Base-by-base conservation (phyloP, 2,329 filamentous ascomycete genomes). In the Nemania bipapillata region DNA sequence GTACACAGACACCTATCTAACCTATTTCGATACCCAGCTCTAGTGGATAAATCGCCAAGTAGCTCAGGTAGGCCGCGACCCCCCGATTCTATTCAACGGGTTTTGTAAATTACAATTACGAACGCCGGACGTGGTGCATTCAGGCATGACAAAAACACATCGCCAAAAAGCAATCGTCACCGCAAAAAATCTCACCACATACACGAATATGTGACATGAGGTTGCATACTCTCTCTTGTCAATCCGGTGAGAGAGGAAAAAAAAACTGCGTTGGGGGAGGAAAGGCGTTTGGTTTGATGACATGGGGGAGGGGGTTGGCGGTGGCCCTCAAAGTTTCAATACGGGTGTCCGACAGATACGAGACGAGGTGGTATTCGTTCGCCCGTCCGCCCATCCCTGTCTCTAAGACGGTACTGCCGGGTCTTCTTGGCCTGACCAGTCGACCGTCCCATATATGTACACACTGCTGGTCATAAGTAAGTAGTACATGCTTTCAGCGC, bases 311-410 rank as follows among this genome's bases (percentile, higher is more conserved):
- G 55, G 54, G 40, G 57, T 54, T 56, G 26, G 30, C 20, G 20
- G 53, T 30, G 11, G 40, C 40, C 54, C 37, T 35, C 55, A 61
- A 56, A 55, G 54, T 65, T 60, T 65, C 32, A 8, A 56, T 47
- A 60, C 49, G 61, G 17, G 60, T 45, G 49, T 65, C 40, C 52
- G 55, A 60, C 56, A 22, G 35, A 64, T 64, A 61, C 61, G 61
- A 65, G 50, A 60, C 60, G 47, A 59, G 26, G 17, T 50, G 50
- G 22, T n/a, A 30, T 30, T n/a, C 63, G 53, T 35, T 55, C 50
- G 47, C 12, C 53, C 30, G 20, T 17, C 28, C 4, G 15, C 20
- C 17, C 8, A 68, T 45, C 56, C 61, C 65, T 65, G 61, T 24
- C 17, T 0, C 24, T 11, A 42, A 35, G 50, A 17, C 47, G 37